Percentiles rank a stretch among this genome's conserved stretches.
Conservation (phyloP, 2,329 filamentous ascomycete genomes). For the Trichoderma sp. region DNA sequence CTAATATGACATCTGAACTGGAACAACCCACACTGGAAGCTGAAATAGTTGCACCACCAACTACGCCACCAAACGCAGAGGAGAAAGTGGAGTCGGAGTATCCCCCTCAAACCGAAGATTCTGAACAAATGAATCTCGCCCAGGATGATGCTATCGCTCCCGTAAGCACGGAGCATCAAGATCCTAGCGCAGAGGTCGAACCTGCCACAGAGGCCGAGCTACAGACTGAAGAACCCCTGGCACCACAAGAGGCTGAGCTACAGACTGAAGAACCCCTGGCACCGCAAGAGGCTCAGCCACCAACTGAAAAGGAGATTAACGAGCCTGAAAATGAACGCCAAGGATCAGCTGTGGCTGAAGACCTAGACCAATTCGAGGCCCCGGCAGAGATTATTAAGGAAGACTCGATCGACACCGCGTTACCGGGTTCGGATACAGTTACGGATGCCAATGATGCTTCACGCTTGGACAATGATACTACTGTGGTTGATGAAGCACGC, state of each 20-base stretch:
- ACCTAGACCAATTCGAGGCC: neutral
- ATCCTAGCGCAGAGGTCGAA: neutral
- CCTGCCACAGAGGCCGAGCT: neutral
- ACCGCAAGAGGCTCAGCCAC: neutral
- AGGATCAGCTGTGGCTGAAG: neutral
- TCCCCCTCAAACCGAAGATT: slow-evolving; percentile 8
- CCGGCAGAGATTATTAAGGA: neutral
- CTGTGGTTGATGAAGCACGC: neutral
- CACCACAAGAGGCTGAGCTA: neutral
- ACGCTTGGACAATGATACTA: neutral
- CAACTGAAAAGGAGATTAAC: neutral
- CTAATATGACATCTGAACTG: slow-evolving; percentile 12
- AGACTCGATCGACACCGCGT: neutral
- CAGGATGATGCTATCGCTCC: slow-evolving; percentile 15
- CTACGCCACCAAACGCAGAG: slow-evolving; percentile 31
- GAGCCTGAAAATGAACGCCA: neutral
- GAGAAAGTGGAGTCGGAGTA: slow-evolving; percentile 27
- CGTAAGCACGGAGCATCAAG: neutral
- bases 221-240: neutral
- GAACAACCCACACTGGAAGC: slow-evolving; percentile 11
- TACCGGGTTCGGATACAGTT: neutral
- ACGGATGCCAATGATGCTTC: neutral
- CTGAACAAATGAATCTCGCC: slow-evolving; percentile 8
- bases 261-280: neutral
- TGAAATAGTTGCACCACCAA: slow-evolving; percentile 13